Evolutionary conservation across 345 rosid genomes (phyloP).

Genomic region (Moringa oleifera): DNA sequence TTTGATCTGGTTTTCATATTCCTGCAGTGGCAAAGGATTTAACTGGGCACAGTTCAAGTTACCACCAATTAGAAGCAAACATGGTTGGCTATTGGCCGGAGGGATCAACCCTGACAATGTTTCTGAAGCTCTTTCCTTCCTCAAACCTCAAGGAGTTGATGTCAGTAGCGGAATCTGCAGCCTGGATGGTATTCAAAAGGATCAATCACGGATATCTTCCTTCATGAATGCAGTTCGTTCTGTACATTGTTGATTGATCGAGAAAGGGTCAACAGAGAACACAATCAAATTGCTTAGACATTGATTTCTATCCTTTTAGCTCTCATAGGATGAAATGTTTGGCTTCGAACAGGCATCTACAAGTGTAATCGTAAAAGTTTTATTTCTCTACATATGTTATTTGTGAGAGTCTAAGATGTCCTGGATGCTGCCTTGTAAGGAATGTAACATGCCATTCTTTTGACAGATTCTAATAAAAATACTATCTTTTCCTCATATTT

Average conservation of each 20-base stretch:
- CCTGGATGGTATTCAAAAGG: conserved; percentile 63
- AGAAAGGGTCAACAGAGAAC: background rate
- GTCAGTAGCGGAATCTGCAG: conserved; percentile 84
- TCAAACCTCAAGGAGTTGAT: conserved; percentile 71
- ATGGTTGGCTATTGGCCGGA: conserved; percentile 89
- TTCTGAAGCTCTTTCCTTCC: conserved; percentile 51
- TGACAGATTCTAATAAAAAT: background rate
- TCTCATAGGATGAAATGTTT: background rate
- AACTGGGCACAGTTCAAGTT: conserved; percentile 61
- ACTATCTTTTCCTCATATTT: too few species aligned
- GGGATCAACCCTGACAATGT: conserved; percentile 70
- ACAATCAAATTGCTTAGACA: background rate
- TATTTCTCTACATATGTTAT: background rate
- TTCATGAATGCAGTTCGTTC: conserved; percentile 54
- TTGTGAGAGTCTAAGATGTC: background rate
- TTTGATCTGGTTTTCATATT: background rate
- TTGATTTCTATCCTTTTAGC: background rate
- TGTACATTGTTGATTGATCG: conserved; percentile 28
- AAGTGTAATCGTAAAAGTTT: background rate
- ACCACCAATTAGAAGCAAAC: conserved; percentile 61
- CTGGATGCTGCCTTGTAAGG: background rate
- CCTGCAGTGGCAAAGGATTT: conserved; percentile 79
- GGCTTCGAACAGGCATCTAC: background rate
- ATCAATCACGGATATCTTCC: conserved; percentile 46
- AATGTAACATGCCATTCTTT: background rate